Conservation (phyloP, 306 rosid genomes). For the Prosopis cineraria region DNA sequence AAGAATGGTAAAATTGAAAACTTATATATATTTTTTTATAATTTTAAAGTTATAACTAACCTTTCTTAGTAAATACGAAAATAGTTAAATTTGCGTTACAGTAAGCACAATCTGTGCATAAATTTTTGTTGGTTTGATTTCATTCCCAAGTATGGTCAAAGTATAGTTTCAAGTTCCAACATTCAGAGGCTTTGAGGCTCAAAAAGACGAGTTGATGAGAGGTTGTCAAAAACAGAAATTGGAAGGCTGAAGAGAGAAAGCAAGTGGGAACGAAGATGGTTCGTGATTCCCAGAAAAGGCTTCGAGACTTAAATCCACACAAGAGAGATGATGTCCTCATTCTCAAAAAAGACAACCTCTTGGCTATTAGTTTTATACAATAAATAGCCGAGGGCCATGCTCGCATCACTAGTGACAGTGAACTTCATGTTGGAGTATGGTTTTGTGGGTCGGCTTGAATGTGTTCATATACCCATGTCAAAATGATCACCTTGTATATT, state of each 20-base stretch:
- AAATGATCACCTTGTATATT: too few relatives aligned
- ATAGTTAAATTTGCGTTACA: too few relatives aligned
- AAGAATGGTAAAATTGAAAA: too few relatives aligned
- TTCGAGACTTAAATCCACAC: background rate
- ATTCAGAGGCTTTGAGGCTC: background rate
- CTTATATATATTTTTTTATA: too few relatives aligned
- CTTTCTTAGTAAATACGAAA: too few relatives aligned
- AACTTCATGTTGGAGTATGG: background rate
- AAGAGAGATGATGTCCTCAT: background rate
- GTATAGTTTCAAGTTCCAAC: background rate
- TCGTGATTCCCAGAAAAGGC: background rate
- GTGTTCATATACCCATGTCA: background rate
- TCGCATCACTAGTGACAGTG: background rate
- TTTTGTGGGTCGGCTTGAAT: background rate
- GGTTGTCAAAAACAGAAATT: background rate
- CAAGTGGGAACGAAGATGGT: background rate
- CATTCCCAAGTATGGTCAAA: too few relatives aligned
- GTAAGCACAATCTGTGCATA: too few relatives aligned
- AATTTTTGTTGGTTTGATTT: too few relatives aligned
- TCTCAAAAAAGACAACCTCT: background rate
- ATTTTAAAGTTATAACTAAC: too few relatives aligned
- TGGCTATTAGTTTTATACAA: background rate
- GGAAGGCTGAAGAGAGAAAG: background rate
- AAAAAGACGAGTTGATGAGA: background rate
- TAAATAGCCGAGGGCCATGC: background rate